Percentiles rank a stretch among this genome's conserved stretches.
Conservation (phyloP, 2,329 filamentous ascomycete genomes). For the Macrophomina tecta region DNA sequence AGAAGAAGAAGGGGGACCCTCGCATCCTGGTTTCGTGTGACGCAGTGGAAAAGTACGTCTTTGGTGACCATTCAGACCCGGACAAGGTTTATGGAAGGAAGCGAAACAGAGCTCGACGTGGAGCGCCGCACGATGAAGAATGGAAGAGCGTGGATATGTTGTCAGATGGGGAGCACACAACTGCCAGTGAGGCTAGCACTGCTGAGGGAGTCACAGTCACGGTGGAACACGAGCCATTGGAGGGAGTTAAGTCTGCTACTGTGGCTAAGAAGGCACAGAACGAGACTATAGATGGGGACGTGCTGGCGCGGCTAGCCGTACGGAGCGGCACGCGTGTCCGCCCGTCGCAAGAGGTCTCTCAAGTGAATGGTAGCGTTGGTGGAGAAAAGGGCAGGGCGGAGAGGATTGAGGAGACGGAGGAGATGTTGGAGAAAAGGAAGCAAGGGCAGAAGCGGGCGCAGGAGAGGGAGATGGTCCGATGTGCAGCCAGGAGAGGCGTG, state of each 20-base stretch:
- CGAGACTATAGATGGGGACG: neutral
- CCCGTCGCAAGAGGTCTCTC: slow-evolving; percentile 51
- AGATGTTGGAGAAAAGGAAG: slow-evolving; percentile 56
- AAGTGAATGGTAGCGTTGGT: slow-evolving; percentile 63
- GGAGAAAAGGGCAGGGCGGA: slow-evolving; percentile 63
- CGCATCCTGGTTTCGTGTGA: slow-evolving; percentile 58
- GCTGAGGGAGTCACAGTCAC: neutral
- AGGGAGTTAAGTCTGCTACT: neutral
- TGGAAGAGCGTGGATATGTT: slow-evolving; percentile 55
- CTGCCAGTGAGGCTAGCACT: slow-evolving; percentile 21
- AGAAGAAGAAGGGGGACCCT: slow-evolving; percentile 56
- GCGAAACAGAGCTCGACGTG: slow-evolving; percentile 53
- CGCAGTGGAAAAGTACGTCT: slow-evolving; percentile 58
- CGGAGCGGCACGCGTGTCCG: slow-evolving; percentile 36
- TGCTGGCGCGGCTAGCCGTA: slow-evolving; percentile 33
- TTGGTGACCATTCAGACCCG: slow-evolving; percentile 54
- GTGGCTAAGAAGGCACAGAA: slow-evolving; percentile 6
- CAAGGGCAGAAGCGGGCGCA: slow-evolving; percentile 57
- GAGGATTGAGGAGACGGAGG: slow-evolving; percentile 58
- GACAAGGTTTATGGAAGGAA: slow-evolving; percentile 53
- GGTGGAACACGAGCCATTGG: slow-evolving; percentile 14
- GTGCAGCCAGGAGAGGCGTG: slow-evolving; percentile 66
- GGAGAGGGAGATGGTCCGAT: slow-evolving; percentile 64
- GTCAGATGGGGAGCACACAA: slow-evolving; percentile 34
- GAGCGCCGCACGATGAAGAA: slow-evolving; percentile 46